A percentile compares a stretch with the other conserved stretches of the same genome.
phyloP scores from a whole-genome alignment of 2,329 filamentous ascomycete species.

The Drechslerella coelobrocha region DNA sequence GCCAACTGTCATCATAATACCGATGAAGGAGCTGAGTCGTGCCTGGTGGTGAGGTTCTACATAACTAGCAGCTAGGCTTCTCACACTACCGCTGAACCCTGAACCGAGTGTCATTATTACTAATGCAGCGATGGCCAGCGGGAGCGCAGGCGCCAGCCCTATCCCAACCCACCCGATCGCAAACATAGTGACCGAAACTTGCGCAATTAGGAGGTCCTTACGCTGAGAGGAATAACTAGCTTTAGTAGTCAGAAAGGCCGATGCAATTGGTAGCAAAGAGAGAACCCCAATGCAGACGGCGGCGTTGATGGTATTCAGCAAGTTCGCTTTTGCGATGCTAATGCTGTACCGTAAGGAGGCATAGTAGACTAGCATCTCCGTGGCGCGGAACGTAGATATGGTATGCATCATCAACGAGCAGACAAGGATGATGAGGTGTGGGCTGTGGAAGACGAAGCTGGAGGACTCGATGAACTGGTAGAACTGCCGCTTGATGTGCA shows the following conservation, averaged over 20 bases:
- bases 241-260: slow-evolving; percentile 23
- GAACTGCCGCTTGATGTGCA: slow-evolving; percentile 8
- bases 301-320: slow-evolving; percentile 43
- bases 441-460: slow-evolving; percentile 43
- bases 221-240: slow-evolving; percentile 33
- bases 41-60: slow-evolving; percentile 47
- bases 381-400: slow-evolving; percentile 20
- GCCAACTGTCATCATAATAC: slow-evolving; percentile 34
- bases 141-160: slow-evolving; percentile 32
- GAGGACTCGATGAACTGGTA: slow-evolving; percentile 33
- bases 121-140: slow-evolving; percentile 20
- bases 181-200: slow-evolving; percentile 25
- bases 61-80: slow-evolving; percentile 43
- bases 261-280: slow-evolving; percentile 30
- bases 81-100: slow-evolving; percentile 40
- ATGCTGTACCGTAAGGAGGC: slow-evolving; percentile 37
- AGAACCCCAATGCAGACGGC: slow-evolving; percentile 33
- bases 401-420: slow-evolving; percentile 41
- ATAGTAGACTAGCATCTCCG: slow-evolving; percentile 42
- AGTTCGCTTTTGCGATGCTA: slow-evolving; percentile 35
- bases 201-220: slow-evolving; percentile 42
- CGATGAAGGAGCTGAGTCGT: slow-evolving; percentile 35
- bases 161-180: slow-evolving; percentile 33
- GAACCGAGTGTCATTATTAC: slow-evolving; percentile 32
- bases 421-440: slow-evolving; percentile 45